A percentile compares a stretch with the other conserved stretches of the same genome.
Conservation (phyloP, 116 monocot species). For the Zostera marina region DNA sequence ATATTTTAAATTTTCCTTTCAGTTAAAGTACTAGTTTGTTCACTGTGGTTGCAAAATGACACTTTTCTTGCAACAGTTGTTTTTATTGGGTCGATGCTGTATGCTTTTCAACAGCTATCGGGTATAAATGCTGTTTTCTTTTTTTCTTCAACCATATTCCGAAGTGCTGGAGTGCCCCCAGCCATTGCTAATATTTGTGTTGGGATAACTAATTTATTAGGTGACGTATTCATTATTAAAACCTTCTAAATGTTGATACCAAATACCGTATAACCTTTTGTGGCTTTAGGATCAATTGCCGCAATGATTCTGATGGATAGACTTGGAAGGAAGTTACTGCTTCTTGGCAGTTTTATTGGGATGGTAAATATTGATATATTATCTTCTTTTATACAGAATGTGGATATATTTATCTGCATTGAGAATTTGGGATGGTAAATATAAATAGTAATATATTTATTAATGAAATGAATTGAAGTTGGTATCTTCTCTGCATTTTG, state of each 20-base stretch:
- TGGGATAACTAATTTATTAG: conserved; percentile 75
- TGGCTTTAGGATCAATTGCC: conserved; percentile 47
- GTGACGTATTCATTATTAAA: conserved; percentile 13
- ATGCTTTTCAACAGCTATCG: conserved; percentile 97
- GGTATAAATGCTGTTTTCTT: conserved; percentile 99
- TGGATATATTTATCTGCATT: too few species aligned
- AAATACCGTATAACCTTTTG: not conserved
- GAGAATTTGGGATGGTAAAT: conserved; percentile 87
- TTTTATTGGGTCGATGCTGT: conserved; percentile 92
- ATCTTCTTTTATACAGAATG: too few species aligned
- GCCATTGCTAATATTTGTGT: conserved; percentile 68
- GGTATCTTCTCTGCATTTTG: not conserved
- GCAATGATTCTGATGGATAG: conserved; percentile 95
- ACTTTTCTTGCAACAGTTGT: conserved; percentile 68
- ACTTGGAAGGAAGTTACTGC: conserved; percentile 70
- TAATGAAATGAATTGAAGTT: not conserved
- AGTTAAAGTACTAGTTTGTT: conserved; percentile 11
- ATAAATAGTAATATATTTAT: too few species aligned
- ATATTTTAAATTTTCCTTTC: not conserved
- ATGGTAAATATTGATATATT: conserved; percentile 79
- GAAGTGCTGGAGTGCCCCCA: conserved; percentile 68
- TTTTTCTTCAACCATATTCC: conserved; percentile 87
- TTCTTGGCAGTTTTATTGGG: conserved; percentile 67
- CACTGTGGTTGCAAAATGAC: conserved; percentile 39
- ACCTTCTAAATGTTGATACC: not conserved